phyloP scores from a whole-genome alignment of 1,284 basidiomycete genomes.

The Anthracocystis panici-leucophaei region DNA sequence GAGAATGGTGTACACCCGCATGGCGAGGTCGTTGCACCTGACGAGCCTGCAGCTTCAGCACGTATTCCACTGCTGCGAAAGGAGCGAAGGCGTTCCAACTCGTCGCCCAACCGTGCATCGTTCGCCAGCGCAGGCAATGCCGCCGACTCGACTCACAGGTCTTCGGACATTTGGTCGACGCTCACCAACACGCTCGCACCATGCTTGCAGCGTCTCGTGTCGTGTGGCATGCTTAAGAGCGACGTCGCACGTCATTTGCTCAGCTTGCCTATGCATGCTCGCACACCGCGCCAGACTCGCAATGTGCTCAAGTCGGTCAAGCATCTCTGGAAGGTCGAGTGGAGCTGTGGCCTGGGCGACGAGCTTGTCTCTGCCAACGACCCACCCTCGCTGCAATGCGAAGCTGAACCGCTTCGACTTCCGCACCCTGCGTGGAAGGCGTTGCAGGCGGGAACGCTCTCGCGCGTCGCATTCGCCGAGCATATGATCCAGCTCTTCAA shows the following conservation, averaged over 20 bases:
- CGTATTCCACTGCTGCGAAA: slow-evolving; percentile 34
- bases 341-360: slow-evolving; percentile 66
- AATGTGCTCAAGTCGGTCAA: slow-evolving; percentile 69
- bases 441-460: slow-evolving; percentile 68
- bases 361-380: slow-evolving; percentile 27
- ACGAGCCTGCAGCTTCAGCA: slow-evolving; percentile 5
- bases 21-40: neutral
- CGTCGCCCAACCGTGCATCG: slow-evolving; percentile 41
- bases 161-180: slow-evolving; percentile 69
- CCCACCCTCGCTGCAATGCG: slow-evolving; percentile 36
- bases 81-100: slow-evolving; percentile 49
- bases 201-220: slow-evolving; percentile 70
- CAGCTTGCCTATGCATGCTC: slow-evolving; percentile 69
- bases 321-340: slow-evolving; percentile 69
- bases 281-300: slow-evolving; percentile 68
- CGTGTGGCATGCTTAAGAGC: slow-evolving; percentile 70
- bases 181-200: slow-evolving; percentile 69
- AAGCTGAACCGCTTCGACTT: slow-evolving; percentile 62
- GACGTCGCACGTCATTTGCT: slow-evolving; percentile 70
- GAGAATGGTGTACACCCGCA: slow-evolving; percentile 5
- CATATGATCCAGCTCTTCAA: slow-evolving; percentile 70
- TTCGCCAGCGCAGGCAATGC: slow-evolving; percentile 4
- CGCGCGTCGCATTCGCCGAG: slow-evolving; percentile 68
- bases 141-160: slow-evolving; percentile 11
- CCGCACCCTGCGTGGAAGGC: slow-evolving; percentile 71